These are phyloP conservation scores for Kockovaella imperatae DNA, from an alignment of 768 basidiomycete genomes.

Conservation along the genomic window DNA sequence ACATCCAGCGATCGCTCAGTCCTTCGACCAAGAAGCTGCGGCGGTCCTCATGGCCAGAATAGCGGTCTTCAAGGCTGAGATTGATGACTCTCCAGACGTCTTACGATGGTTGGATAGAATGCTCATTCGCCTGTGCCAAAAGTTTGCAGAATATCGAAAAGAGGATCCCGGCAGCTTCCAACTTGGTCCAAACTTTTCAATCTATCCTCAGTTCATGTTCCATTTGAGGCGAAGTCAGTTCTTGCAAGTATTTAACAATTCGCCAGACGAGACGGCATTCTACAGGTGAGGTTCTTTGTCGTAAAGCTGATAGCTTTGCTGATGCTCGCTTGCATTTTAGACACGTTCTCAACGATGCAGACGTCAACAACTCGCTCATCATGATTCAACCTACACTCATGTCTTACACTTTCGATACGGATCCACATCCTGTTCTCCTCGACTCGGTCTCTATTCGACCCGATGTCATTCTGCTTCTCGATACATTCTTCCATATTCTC, in stretches of 20 bases:
- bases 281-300: slow-evolving; percentile 69
- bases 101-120: slow-evolving; percentile 95
- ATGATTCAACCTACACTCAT: slow-evolving; percentile 99
- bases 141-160: slow-evolving; percentile 97
- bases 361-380: slow-evolving; percentile 97
- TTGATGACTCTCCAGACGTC: slow-evolving; percentile 95
- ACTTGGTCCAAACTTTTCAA: slow-evolving; percentile 89
- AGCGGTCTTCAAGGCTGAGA: slow-evolving; percentile 98
- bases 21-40: slow-evolving; percentile 96
- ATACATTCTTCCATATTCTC: slow-evolving; percentile 99
- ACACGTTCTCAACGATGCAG: slow-evolving; percentile 90
- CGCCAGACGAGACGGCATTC: slow-evolving; percentile 98
- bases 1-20: slow-evolving; percentile 82
- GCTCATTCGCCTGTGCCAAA: slow-evolving; percentile 96
- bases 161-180: slow-evolving; percentile 93
- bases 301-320: neutral
- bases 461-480: slow-evolving; percentile 89
- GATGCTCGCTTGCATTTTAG: slow-evolving; percentile 46
- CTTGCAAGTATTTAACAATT: slow-evolving; percentile 98
- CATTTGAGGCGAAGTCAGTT: slow-evolving; percentile 95
- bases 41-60: slow-evolving; percentile 98
- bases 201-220: slow-evolving; percentile 99
- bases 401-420: slow-evolving; percentile 86
- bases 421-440: slow-evolving; percentile 86
- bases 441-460: slow-evolving; percentile 97